phyloP scores from a whole-genome alignment of 495 filamentous ascomycete species.

The Penicillium steckii region DNA sequence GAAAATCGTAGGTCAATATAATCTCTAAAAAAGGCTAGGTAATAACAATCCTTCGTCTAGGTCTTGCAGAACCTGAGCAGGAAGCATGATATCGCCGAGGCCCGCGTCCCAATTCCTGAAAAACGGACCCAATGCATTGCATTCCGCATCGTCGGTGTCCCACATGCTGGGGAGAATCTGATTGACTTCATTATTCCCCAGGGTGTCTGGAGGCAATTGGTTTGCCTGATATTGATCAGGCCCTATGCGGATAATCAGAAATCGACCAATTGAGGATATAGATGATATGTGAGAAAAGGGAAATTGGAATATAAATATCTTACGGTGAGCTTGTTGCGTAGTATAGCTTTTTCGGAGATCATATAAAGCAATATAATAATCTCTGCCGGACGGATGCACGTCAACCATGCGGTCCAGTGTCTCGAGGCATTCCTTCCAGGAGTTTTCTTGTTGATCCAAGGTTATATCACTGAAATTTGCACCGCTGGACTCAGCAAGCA shows the following conservation, averaged over 20 bases:
- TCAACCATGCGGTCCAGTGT: constrained; percentile 5
- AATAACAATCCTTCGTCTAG: constrained; percentile 11
- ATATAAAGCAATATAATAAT: background rate
- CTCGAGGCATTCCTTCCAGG: constrained; percentile 7
- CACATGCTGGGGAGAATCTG: background rate
- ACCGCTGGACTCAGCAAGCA: background rate
- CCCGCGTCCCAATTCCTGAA: constrained; percentile 11
- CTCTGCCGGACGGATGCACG: constrained; percentile 6
- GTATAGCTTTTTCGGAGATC: background rate
- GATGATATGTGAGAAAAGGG: no score
- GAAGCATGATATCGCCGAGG: constrained; percentile 16
- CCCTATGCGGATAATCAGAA: background rate
- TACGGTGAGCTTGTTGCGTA: background rate
- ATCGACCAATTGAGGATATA: background rate
- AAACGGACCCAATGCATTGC: constrained; percentile 1
- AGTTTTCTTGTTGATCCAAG: background rate
- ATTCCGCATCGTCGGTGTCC: background rate
- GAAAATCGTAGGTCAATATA: no score
- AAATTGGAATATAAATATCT: background rate
- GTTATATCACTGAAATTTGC: background rate
- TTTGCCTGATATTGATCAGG: background rate
- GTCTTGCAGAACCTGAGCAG: constrained; percentile 13
- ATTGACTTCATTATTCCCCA: background rate
- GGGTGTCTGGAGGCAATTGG: background rate
- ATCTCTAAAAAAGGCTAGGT: constrained; percentile 8